Evolutionary conservation across 2,329 filamentous ascomycete species (phyloP).

Genomic region (Neofusicoccum laricinum): DNA sequence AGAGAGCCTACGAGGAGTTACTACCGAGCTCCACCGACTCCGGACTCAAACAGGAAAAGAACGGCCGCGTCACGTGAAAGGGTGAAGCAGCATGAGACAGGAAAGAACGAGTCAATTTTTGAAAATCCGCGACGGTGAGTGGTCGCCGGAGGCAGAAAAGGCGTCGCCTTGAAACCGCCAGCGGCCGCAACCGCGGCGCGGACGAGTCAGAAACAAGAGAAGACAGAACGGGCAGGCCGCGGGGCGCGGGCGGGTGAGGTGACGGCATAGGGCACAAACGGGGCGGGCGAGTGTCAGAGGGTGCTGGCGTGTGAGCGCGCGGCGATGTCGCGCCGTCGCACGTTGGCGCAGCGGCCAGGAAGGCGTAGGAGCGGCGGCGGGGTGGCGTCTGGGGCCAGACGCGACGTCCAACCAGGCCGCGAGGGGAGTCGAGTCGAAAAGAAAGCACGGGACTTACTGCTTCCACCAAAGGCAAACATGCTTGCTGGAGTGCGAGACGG

Average conservation of each 20-base stretch:
- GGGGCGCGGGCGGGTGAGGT: background rate
- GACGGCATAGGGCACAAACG: slow-evolving; percentile 1
- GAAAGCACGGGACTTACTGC: slow-evolving; percentile 28
- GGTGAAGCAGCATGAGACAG: slow-evolving; percentile 7
- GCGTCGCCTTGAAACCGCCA: slow-evolving; percentile 7
- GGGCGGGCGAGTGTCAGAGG: background rate
- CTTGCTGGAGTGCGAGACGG: background rate
- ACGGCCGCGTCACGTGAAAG: background rate
- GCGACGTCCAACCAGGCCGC: background rate
- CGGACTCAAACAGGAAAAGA: background rate
- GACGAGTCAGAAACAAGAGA: background rate
- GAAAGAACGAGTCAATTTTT: background rate
- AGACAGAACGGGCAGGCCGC: background rate
- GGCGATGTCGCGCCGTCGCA: background rate
- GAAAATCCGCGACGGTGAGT: background rate
- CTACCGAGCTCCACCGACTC: background rate
- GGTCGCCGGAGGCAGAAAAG: background rate
- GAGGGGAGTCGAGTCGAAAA: background rate
- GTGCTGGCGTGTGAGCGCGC: background rate
- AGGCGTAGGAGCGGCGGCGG: background rate
- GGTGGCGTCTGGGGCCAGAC: background rate
- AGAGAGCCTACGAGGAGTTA: slow-evolving; percentile 28
- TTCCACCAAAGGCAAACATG: slow-evolving; percentile 35
- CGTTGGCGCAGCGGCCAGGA: background rate
- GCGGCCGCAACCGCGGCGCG: background rate